Conservation (phyloP, 805 yeast genomes). For the Ogataea ganodermae region DNA sequence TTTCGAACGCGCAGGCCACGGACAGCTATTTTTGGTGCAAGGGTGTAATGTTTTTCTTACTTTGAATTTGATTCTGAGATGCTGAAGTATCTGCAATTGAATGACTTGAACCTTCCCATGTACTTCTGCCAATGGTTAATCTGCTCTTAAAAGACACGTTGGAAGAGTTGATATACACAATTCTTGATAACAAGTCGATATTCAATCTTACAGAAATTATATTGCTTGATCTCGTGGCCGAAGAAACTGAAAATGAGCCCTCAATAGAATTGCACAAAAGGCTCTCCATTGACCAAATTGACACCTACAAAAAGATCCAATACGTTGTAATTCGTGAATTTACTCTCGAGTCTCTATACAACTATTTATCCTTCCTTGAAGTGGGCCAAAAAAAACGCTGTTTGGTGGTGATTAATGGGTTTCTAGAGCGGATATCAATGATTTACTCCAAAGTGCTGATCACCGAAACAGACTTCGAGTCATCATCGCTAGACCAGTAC, state of each 20-base stretch:
- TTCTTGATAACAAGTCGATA: background rate
- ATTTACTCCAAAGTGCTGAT: slow-evolving; percentile 25
- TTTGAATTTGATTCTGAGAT: background rate
- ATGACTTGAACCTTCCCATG: too few species aligned
- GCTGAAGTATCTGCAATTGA: background rate
- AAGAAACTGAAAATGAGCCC: slow-evolving; percentile 1
- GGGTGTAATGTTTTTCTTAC: background rate
- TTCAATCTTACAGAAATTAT: background rate
- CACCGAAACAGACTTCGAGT: slow-evolving; percentile 6
- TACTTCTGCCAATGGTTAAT: slow-evolving; percentile 8
- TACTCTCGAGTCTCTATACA: slow-evolving; percentile 7
- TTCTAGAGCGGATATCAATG: slow-evolving; percentile 26
- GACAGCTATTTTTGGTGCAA: background rate
- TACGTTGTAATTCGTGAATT: slow-evolving; percentile 9
- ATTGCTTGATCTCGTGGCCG: slow-evolving; percentile 11
- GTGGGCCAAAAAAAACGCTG: background rate
- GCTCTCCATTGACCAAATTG: slow-evolving; percentile 13
- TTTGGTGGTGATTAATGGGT: slow-evolving; percentile 26
- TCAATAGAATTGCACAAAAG: slow-evolving; percentile 3
- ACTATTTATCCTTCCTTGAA: slow-evolving; percentile 17
- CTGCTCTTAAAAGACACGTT: slow-evolving; percentile 8
- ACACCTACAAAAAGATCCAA: slow-evolving; percentile 3
- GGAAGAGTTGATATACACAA: slow-evolving; percentile 1
- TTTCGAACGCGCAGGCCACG: slow-evolving; percentile 3
- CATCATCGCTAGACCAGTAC: slow-evolving; percentile 11